Evolutionary conservation across 2,329 filamentous ascomycete species (phyloP), one percentile per base, ranked within the genome.

Genomic region (Dryadomyces quercivorus): DNA sequence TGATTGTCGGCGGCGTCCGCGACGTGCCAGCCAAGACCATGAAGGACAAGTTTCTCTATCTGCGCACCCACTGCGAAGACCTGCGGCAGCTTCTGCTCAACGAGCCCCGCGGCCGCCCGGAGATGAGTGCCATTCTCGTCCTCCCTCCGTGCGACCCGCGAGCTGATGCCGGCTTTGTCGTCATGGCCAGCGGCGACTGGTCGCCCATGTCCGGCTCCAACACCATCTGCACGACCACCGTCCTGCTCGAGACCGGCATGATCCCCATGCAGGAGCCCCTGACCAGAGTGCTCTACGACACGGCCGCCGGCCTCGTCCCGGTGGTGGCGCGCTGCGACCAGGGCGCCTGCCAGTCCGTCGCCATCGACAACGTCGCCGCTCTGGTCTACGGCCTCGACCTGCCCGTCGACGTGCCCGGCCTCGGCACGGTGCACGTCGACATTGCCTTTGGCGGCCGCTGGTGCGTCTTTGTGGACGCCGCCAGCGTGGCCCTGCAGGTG

Each of bases 161-260:
- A 9, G 49, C 49, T 3, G 49, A 51, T 16, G 49, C 34, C 4
- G 49, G 49, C 18, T 51, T 51, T 36, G 36, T 51, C 34, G 36
- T 51, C 34, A 51, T 51, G 49, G 49, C 34, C 34, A 40, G 36
- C 38, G 49, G 36, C 34, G 49, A 51, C 34, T 51, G 36, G 34
- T 42, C 49, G 31, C 49, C 49, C 49, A 51, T 51, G 49, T 51
- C 49, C 12, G 49, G 49, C 2, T 40, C 49, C 34, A 51, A 51
- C 15, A 18, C 49, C n/a, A 51, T 51, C 49, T 40, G 34, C 16
- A 18, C 49, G n/a, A 42, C 49, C 2, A 51, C 49, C 6, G 49
- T 51, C 2, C 18, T 51, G 16, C 38, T 51, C 34, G 49, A 51
- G 38, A 51, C 49, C 2, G 49, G 49, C n/a, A 51, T 51, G 49